phyloP scores from a whole-genome alignment of 2,329 filamentous ascomycete genomes.

The Bipolaris cookei region DNA sequence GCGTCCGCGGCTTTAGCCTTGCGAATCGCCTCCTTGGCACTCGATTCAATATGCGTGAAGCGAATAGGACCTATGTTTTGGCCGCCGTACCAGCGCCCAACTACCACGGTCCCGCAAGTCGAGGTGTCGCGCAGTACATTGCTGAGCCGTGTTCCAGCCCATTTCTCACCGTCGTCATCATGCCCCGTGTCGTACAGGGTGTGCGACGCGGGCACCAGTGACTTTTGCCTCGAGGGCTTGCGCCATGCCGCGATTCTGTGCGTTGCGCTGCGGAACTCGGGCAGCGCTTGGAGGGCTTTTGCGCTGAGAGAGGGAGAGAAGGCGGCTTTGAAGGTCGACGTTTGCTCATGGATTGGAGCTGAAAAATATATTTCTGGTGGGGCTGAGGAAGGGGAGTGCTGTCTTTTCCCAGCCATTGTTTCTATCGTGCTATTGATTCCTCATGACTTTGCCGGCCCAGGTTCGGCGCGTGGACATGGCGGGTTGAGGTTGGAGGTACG shows the following conservation, averaged over 20 bases:
- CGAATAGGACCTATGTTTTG: constrained; percentile 59
- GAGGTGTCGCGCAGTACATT: constrained; percentile 55
- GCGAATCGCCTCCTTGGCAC: constrained; percentile 56
- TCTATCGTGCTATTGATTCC: neutral
- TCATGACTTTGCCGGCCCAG: neutral
- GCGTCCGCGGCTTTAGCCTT: constrained; percentile 18
- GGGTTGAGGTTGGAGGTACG: constrained; percentile 1
- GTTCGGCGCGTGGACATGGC: constrained; percentile 2
- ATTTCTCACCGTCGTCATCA: constrained; percentile 63
- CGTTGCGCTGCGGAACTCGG: constrained; percentile 54
- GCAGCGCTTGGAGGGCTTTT: constrained; percentile 51
- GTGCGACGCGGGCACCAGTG: constrained; percentile 47
- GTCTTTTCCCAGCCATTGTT: constrained; percentile 43
- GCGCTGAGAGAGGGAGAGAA: constrained; percentile 56
- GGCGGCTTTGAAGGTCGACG: constrained; percentile 59
- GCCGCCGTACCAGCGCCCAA: constrained; percentile 63
- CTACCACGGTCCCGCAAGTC: constrained; percentile 56
- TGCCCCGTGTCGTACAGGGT: constrained; percentile 53
- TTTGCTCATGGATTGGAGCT: constrained; percentile 55
- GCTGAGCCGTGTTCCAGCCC: constrained; percentile 57
- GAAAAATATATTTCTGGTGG: constrained; percentile 53
- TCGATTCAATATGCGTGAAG: constrained; percentile 60
- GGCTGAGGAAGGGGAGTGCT: constrained; percentile 26
- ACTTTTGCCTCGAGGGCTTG: constrained; percentile 55
- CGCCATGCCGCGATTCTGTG: constrained; percentile 62